Evolutionary conservation across 108 stramenopile species (phyloP).

Genomic region (Chaetoceros muelleri): DNA sequence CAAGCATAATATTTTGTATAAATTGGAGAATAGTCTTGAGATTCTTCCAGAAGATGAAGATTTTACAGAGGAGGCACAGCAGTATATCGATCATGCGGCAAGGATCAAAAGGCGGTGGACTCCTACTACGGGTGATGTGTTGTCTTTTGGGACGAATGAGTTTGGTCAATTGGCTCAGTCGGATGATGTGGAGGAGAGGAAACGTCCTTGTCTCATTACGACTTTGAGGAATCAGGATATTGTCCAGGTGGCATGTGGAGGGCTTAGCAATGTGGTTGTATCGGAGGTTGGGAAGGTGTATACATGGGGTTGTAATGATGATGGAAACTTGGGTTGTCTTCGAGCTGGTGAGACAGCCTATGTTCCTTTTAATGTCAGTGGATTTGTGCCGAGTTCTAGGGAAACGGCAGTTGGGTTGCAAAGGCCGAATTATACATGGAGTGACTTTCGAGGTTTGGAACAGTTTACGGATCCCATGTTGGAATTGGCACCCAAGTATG

Average conservation of each 20-base stretch:
- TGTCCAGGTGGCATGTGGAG: slow-evolving; percentile 61
- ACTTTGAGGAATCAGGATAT: slow-evolving; percentile 23
- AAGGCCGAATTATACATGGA: slow-evolving; percentile 13
- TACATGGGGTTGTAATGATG: slow-evolving; percentile 88
- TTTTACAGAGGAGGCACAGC: too few relatives aligned
- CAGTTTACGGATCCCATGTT: not conserved
- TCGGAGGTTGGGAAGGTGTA: slow-evolving; percentile 62
- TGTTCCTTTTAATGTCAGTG: slow-evolving; percentile 9
- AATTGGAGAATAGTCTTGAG: too few relatives aligned
- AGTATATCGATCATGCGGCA: not conserved
- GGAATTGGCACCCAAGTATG: slow-evolving; percentile 3
- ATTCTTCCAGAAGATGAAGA: too few relatives aligned
- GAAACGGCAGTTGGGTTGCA: slow-evolving; percentile 6
- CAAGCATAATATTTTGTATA: too few relatives aligned
- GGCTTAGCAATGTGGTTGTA: slow-evolving; percentile 58
- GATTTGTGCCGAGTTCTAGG: slow-evolving; percentile 7
- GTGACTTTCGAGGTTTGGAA: not conserved
- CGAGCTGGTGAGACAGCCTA: slow-evolving; percentile 20
- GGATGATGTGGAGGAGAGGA: not conserved
- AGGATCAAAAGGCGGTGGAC: not conserved
- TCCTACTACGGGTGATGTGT: not conserved
- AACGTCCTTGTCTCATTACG: slow-evolving; percentile 15
- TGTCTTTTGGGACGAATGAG: not conserved
- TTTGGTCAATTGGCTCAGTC: not conserved
- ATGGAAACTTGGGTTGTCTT: slow-evolving; percentile 63